Conservation (phyloP, 768 basidiomycete species). For the Suillus discolor region DNA sequence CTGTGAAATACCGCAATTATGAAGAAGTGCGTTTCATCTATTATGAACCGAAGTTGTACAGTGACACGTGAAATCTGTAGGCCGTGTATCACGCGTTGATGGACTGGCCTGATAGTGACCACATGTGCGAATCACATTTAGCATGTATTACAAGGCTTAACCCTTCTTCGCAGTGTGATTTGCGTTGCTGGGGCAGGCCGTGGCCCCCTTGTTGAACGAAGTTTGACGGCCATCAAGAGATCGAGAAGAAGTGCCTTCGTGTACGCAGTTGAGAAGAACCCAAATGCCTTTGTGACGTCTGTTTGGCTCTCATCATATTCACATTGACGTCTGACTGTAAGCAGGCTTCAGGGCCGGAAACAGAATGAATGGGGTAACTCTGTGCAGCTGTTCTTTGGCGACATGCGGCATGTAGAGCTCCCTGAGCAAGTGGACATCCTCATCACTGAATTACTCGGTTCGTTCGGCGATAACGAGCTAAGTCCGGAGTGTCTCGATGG, state of each 20-base stretch:
- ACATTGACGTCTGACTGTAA: constrained; percentile 16
- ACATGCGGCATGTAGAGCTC: constrained; percentile 84
- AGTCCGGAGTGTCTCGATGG: constrained; percentile 98
- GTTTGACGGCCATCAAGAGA: constrained; percentile 74
- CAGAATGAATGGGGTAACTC: constrained; percentile 79
- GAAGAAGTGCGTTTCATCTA: constrained; percentile 66
- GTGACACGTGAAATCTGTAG: constrained; percentile 37
- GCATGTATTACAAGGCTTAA: constrained; percentile 6
- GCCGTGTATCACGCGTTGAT: constrained; percentile 80
- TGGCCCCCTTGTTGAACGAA: constrained; percentile 88
- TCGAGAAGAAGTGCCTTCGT: constrained; percentile 63
- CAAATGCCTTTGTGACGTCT: constrained; percentile 93
- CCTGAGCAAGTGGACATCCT: constrained; percentile 92
- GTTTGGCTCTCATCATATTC: constrained; percentile 34
- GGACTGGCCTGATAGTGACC: constrained; percentile 62
- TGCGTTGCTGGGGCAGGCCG: constrained; percentile 95
- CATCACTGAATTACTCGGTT: constrained; percentile 93
- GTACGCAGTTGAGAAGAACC: constrained; percentile 96
- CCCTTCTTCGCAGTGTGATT: constrained; percentile 56
- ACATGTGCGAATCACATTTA: constrained; percentile 54
- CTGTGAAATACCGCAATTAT: constrained; percentile 93
- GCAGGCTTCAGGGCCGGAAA: constrained; percentile 83
- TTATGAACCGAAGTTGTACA: constrained; percentile 15
- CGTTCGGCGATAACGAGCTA: constrained; percentile 98
- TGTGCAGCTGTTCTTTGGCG: constrained; percentile 87